Percentiles rank a stretch among this genome's conserved stretches.
phyloP scores from a whole-genome alignment of 805 yeast species.

The Kluyveromyces aestuarii region DNA sequence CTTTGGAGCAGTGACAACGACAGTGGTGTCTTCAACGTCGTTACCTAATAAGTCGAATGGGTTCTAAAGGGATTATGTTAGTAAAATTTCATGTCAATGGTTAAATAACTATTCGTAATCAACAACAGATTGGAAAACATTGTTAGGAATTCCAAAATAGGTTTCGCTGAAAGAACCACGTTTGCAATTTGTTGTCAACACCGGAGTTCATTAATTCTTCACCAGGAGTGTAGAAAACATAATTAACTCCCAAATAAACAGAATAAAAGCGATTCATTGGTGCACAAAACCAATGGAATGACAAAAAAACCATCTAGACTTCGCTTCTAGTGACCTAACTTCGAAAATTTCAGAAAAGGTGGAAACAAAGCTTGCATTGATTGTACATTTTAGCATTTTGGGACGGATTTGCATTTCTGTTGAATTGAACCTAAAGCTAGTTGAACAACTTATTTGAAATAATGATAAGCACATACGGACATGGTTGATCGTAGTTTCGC shows the following conservation, averaged over 20 bases:
- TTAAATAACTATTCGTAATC: background rate
- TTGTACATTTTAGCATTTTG: background rate
- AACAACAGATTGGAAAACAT: background rate
- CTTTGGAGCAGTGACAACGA: slow-evolving; percentile 46
- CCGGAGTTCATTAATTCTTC: too few species aligned
- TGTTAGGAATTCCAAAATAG: background rate
- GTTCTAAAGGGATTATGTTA: slow-evolving; percentile 37
- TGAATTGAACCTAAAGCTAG: background rate
- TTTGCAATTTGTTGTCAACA: too few species aligned
- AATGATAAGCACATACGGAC: background rate
- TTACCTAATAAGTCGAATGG: slow-evolving; percentile 76
- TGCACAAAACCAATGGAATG: too few species aligned
- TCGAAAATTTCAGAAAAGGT: too few species aligned
- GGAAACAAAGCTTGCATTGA: background rate
- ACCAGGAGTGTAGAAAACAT: too few species aligned
- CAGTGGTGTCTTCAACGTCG: slow-evolving; percentile 76
- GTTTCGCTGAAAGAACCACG: background rate
- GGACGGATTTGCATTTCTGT: background rate
- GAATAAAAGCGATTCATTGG: too few species aligned
- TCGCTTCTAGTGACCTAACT: too few species aligned
- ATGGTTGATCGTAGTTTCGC: background rate
- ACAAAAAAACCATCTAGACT: too few species aligned
- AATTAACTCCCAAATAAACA: too few species aligned
- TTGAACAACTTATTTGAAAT: background rate
- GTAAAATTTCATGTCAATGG: background rate